phyloP scores from a whole-genome alignment of 1,284 basidiomycete genomes.

The Microbotryomycetes sp. region DNA sequence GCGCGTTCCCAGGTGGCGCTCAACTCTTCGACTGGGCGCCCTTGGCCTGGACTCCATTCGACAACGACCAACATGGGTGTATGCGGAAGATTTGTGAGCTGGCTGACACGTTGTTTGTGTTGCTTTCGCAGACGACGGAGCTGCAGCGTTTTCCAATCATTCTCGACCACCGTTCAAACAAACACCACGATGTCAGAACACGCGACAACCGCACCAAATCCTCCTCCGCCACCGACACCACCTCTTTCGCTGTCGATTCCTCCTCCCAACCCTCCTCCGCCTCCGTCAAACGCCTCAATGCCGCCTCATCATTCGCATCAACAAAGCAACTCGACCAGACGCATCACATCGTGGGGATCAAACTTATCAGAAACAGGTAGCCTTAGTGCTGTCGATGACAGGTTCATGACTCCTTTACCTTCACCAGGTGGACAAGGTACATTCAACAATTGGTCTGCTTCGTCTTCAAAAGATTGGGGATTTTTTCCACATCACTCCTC shows the following conservation, averaged over 20 bases:
- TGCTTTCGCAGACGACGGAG: no score
- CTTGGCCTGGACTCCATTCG: no score
- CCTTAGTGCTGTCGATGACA: conserved; percentile 5
- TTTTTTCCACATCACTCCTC: conserved; percentile 9
- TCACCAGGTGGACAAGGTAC: conserved; percentile 10
- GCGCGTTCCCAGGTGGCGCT: no score
- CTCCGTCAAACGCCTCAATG: background rate
- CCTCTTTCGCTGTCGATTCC: conserved; percentile 12
- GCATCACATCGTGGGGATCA: conserved; percentile 27
- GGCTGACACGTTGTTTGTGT: no score
- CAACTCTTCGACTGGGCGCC: no score
- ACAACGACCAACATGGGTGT: no score
- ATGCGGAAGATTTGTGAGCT: no score
- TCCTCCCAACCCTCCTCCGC: background rate
- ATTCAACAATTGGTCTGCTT: background rate
- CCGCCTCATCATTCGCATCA: no score
- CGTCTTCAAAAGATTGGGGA: conserved; percentile 11
- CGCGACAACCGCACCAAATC: no score
- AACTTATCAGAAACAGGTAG: conserved; percentile 8
- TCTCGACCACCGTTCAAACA: no score
- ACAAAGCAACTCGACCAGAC: conserved; percentile 1
- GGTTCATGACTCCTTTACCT: conserved; percentile 17
- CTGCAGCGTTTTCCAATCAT: no score
- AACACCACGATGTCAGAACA: no score
- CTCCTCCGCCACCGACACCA: conserved; percentile 9